phyloP scores from a whole-genome alignment of 2,329 filamentous ascomycete genomes.

The Fusarium tjaetaba region DNA sequence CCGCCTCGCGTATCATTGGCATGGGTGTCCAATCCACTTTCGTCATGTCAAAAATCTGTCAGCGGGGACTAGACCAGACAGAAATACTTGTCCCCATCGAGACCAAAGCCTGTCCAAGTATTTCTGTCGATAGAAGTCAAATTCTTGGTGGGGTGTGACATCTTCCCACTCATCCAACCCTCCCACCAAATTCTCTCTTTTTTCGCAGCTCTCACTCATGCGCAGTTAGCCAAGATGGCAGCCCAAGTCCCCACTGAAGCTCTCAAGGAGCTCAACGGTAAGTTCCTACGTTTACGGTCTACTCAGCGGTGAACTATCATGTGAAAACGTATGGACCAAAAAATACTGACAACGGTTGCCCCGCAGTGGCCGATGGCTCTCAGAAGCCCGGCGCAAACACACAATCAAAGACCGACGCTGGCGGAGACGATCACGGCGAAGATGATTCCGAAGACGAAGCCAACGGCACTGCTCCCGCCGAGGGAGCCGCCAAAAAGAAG shows the following conservation, averaged over 20 bases:
- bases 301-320: background rate
- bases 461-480: slow-evolving; percentile 50
- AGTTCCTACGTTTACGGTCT: background rate
- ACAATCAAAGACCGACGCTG: slow-evolving; percentile 51
- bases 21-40: slow-evolving; percentile 30
- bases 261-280: slow-evolving; percentile 57
- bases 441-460: slow-evolving; percentile 66
- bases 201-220: slow-evolving; percentile 28
- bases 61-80: slow-evolving; percentile 27
- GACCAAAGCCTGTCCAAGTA: background rate
- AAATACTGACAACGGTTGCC: slow-evolving; percentile 14
- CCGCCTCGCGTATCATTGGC: slow-evolving; percentile 18
- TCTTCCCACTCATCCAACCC: slow-evolving; percentile 28
- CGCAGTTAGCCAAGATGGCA: slow-evolving; percentile 52
- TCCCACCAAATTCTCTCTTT: slow-evolving; percentile 36
- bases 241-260: slow-evolving; percentile 55
- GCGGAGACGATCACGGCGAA: slow-evolving; percentile 56
- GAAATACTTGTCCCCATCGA: background rate
- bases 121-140: slow-evolving; percentile 31
- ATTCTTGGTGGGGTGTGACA: slow-evolving; percentile 40
- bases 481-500: slow-evolving; percentile 53
- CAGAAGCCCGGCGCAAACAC: slow-evolving; percentile 53
- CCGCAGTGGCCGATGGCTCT: slow-evolving; percentile 53
- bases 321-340: background rate
- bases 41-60: slow-evolving; percentile 41